These are phyloP conservation scores for Cadophora sp. DNA, from an alignment of 2,329 filamentous ascomycete genomes.

Conservation along the genomic window DNA sequence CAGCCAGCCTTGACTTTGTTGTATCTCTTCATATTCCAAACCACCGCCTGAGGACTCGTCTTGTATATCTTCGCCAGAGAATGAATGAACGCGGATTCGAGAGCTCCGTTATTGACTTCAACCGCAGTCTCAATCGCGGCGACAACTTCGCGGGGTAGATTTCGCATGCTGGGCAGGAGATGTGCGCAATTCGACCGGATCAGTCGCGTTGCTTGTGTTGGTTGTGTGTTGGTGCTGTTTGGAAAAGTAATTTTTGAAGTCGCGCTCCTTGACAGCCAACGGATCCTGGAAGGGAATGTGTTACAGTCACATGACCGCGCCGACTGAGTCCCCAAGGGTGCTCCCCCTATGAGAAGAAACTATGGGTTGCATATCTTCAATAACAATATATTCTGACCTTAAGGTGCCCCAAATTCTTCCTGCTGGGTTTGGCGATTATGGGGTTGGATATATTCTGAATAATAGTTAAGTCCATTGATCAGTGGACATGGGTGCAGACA, in stretches of 20 bases:
- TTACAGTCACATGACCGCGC: too few species aligned
- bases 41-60: slow-evolving; percentile 25
- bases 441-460: too few species aligned
- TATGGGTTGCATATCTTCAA: too few species aligned
- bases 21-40: slow-evolving; percentile 26
- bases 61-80: slow-evolving; percentile 26
- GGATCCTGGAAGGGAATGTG: too few species aligned
- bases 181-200: background rate
- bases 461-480: too few species aligned
- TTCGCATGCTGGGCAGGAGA: background rate
- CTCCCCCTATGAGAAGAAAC: too few species aligned
- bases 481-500: too few species aligned
- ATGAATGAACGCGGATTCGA: slow-evolving; percentile 27
- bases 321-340: too few species aligned
- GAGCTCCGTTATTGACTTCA: slow-evolving; percentile 20
- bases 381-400: too few species aligned
- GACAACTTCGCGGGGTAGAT: slow-evolving; percentile 21
- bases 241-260: background rate
- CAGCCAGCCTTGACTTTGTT: slow-evolving; percentile 24
- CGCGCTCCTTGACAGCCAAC: too few species aligned
- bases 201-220: background rate
- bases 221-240: background rate
- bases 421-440: too few species aligned
- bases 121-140: slow-evolving; percentile 24
- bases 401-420: too few species aligned